phyloP scores from a whole-genome alignment of 2,329 filamentous ascomycete genomes.

The Fusarium begoniae region DNA sequence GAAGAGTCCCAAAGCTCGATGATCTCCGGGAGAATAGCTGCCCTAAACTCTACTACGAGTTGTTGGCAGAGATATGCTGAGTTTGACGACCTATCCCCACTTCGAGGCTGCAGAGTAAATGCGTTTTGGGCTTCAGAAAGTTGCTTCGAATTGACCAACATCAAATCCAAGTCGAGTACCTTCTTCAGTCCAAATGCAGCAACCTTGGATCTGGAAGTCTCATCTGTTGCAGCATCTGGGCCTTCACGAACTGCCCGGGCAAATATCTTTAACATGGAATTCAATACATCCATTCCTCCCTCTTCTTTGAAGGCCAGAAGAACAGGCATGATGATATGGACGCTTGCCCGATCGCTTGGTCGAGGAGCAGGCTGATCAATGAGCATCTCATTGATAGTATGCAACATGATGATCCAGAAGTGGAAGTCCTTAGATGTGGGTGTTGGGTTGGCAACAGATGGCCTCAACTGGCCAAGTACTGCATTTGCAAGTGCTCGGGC shows the following conservation, averaged over 20 bases:
- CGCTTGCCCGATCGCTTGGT: slow-evolving; percentile 58
- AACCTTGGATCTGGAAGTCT: slow-evolving; percentile 57
- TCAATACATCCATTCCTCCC: slow-evolving; percentile 78
- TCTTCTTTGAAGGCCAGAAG: slow-evolving; percentile 87
- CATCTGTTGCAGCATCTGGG: slow-evolving; percentile 55
- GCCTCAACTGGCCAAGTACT: slow-evolving; percentile 72
- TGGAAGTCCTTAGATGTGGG: slow-evolving; percentile 73
- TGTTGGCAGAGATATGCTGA: slow-evolving; percentile 67
- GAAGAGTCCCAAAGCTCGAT: slow-evolving; percentile 85
- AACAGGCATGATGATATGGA: slow-evolving; percentile 75
- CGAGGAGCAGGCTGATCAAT: slow-evolving; percentile 67
- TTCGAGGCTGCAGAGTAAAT: slow-evolving; percentile 55
- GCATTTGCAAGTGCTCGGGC: slow-evolving; percentile 75
- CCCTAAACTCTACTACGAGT: slow-evolving; percentile 86
- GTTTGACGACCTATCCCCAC: slow-evolving; percentile 52
- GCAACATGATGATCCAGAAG: slow-evolving; percentile 84
- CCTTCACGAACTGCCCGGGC: slow-evolving; percentile 44
- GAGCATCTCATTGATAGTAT: slow-evolving; percentile 80
- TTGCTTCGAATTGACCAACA: slow-evolving; percentile 80
- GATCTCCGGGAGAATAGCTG: slow-evolving; percentile 79
- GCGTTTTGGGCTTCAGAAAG: slow-evolving; percentile 78
- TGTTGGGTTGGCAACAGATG: slow-evolving; percentile 53
- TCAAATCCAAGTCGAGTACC: slow-evolving; percentile 82
- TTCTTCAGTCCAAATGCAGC: slow-evolving; percentile 75
- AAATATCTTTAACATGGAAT: slow-evolving; percentile 76